Evolutionary conservation across 2,329 filamentous ascomycete species (phyloP), one percentile per base, ranked within the genome.

Genomic region (Epichloe elymi): DNA sequence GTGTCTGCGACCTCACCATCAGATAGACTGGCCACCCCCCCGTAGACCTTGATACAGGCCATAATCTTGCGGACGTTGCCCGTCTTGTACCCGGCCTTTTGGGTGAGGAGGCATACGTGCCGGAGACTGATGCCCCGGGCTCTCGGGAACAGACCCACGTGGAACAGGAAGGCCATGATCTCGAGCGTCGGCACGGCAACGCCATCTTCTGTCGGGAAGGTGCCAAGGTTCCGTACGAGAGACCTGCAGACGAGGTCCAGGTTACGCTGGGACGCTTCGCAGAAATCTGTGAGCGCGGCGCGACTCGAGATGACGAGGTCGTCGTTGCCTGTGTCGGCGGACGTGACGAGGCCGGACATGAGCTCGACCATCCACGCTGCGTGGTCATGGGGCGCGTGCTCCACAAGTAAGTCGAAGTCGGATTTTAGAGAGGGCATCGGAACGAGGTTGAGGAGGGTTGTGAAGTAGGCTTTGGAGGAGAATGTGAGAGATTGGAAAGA

Each of bases 41-140:
- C 79, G 66, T 96, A 97, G 12, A 93, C 78, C 60, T 83, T 85
- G 54, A 94, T 71, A 20, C 86, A 88, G 0, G 88, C 85, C 62
- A 88, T 79, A 1, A 97, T 74, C 65, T 93, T 91, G 48, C 83
- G 79, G 42, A 95, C 79, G 63, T 88, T 93, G 19, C 84, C 81
- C 1, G 85, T 86, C 67, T 90, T 91, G 70, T 86, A 90, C 56
- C 90, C 86, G 0, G 86, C 78, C 65, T 84, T 88, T 61, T 94
- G 88, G 4, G 85, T 79, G 37, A 81, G 72, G 6, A 82, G 71
- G 53, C 89, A 88, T 3, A 95, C 68, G 6, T 66, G 73, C 54
- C 79, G 79, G 62, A 73, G 63, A 55, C 74, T 68, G 15, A 72
- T 56, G 5, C 57, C 58, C 10, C 59, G 57, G 57, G 65, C 70